Evolutionary conservation across 768 basidiomycete genomes (phyloP).

Genomic region (Pisolithus tinctorius): DNA sequence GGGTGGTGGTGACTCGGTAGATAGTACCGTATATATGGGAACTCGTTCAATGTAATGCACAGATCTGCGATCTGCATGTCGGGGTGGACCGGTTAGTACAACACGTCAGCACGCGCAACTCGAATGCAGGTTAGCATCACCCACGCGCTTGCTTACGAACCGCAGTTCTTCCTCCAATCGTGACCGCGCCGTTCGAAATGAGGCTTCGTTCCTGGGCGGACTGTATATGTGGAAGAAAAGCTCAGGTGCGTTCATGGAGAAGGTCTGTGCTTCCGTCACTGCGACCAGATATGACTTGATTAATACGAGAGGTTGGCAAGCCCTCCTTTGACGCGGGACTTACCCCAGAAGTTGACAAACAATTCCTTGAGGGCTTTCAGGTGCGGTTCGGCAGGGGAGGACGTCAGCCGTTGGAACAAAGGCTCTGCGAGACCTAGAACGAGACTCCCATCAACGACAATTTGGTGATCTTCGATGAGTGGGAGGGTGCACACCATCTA

Average conservation of each 20-base stretch:
- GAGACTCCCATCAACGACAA: constrained; percentile 1
- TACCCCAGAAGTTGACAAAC: constrained; percentile 91
- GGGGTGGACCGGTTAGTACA: neutral
- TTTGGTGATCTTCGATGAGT: neutral
- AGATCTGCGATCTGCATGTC: constrained; percentile 70
- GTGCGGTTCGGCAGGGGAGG: constrained; percentile 70
- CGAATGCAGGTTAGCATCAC: neutral
- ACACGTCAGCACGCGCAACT: neutral
- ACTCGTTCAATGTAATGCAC: constrained; percentile 86
- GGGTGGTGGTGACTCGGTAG: constrained; percentile 76
- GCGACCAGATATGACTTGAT: constrained; percentile 5
- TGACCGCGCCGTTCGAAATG: constrained; percentile 58
- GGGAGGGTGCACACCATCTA: constrained; percentile 58
- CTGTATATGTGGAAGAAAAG: constrained; percentile 88
- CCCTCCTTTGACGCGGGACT: constrained; percentile 21
- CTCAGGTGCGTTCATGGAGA: constrained; percentile 70
- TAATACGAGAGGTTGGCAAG: constrained; percentile 4
- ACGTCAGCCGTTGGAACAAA: constrained; percentile 67
- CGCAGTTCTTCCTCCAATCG: constrained; percentile 84
- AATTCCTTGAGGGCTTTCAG: constrained; percentile 79
- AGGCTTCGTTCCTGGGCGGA: constrained; percentile 67
- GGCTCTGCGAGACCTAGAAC: constrained; percentile 65
- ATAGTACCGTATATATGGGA: constrained; percentile 91
- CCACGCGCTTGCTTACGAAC: constrained; percentile 64
- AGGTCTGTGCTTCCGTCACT: constrained; percentile 86